These are phyloP conservation scores for Gynochthodes officinalis DNA, from an alignment of 257 asterid species.

Conservation along the genomic window DNA sequence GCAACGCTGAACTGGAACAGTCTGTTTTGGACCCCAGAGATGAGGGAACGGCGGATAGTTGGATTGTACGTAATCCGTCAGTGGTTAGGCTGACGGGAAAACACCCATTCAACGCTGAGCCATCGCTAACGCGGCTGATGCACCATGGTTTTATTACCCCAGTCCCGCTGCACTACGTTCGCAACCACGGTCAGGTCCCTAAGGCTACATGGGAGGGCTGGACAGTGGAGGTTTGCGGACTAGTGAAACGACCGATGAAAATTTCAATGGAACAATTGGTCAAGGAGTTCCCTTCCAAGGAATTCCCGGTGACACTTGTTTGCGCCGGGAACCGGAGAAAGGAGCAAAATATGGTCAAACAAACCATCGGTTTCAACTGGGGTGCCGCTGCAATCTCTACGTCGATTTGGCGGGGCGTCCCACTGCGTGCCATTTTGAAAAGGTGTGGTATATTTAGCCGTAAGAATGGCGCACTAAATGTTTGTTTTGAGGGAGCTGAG, in stretches of 20 bases:
- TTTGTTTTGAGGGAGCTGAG: conserved; percentile 92
- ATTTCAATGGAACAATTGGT: conserved; percentile 66
- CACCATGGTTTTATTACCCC: conserved; percentile 97
- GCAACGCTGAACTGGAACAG: conserved; percentile 60
- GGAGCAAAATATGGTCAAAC: conserved; percentile 86
- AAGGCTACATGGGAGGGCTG: conserved; percentile 58
- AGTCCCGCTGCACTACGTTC: conserved; percentile 91
- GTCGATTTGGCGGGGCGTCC: conserved; percentile 89
- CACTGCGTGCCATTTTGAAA: conserved; percentile 52
- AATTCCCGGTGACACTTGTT: conserved; percentile 75
- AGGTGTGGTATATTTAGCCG: conserved; percentile 62
- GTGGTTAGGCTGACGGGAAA: conserved; percentile 91
- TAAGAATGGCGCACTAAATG: conserved; percentile 52
- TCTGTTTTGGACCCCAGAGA: conserved; percentile 62
- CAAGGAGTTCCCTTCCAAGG: conserved; percentile 47
- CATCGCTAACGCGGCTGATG: conserved; percentile 74
- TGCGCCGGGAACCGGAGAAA: conserved; percentile 92
- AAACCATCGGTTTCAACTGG: conserved; percentile 92
- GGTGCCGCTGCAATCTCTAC: conserved; percentile 84
- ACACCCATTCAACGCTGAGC: conserved; percentile 96
- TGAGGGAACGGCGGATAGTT: conserved; percentile 65
- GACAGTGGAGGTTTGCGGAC: conserved; percentile 79
- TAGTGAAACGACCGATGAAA: conserved; percentile 51
- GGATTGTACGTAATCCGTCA: conserved; percentile 73
- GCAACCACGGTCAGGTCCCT: conserved; percentile 93